Evolutionary conservation across 2,329 filamentous ascomycete genomes (phyloP).

Genomic region (Aspergillus sp.): DNA sequence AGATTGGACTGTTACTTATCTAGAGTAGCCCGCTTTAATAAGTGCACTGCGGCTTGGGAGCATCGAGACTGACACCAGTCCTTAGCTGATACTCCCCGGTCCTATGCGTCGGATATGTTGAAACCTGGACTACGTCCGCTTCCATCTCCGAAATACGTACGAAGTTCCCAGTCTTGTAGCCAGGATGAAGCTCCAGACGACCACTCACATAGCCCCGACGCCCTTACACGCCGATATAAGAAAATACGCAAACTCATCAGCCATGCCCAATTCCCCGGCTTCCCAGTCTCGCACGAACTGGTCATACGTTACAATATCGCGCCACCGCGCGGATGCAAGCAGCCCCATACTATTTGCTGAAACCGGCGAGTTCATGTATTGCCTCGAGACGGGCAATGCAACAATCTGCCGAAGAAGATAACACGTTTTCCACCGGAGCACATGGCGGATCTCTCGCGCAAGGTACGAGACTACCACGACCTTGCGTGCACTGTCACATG

Average conservation of each 20-base stretch:
- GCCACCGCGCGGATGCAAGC: not conserved
- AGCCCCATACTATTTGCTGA: not conserved
- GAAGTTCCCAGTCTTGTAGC: too few species aligned
- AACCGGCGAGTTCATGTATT: not conserved
- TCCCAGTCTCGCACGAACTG: constrained; percentile 5
- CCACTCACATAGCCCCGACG: not conserved
- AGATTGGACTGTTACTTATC: too few species aligned
- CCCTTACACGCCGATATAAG: constrained; percentile 6
- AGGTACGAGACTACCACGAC: constrained; percentile 3
- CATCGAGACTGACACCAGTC: too few species aligned
- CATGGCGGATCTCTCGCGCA: constrained; percentile 2
- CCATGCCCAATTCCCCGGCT: not conserved
- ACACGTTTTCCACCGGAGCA: constrained; percentile 1
- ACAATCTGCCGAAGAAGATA: constrained; percentile 3
- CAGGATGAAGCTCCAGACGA: too few species aligned
- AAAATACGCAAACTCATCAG: not conserved
- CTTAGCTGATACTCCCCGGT: too few species aligned
- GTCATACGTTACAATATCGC: not conserved
- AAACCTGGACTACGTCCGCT: too few species aligned
- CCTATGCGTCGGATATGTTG: too few species aligned
- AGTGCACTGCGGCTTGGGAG: too few species aligned
- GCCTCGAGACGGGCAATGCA: constrained; percentile 3
- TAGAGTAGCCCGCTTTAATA: too few species aligned
- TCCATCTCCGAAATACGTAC: too few species aligned
- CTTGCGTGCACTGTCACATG: not conserved